Evolutionary conservation across 2,329 filamentous ascomycete genomes (phyloP), one percentile per base, ranked within the genome.

Genomic region (Neofusicoccum parvum): DNA sequence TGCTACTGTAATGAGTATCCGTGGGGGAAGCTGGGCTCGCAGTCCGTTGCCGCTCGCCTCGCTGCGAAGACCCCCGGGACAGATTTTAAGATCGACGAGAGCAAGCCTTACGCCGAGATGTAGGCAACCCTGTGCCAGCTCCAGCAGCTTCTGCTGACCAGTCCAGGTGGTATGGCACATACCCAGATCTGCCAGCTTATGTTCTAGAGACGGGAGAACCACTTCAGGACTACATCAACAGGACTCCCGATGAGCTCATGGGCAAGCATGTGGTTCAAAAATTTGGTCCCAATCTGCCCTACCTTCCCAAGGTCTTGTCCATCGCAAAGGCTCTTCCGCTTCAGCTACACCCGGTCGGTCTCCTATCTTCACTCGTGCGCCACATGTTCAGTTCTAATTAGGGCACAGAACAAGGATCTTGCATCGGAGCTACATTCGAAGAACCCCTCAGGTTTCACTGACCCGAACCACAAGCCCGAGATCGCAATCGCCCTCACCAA

Each of bases 381-480:
- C 3, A 4, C 32, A 34, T 43, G 2, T 17, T 71, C 59, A 72
- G 20, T 7, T 20, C 72, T 59, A 73, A 32, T 5, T 20, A 37
- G 7, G 23, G 1, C 23, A 1, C 20, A 78, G 37, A 86, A 92
- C 78, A 91, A 90, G 72, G 80, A 85, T 0, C 83, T 92, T 1
- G 85, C 90, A 0, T 78, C 82, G 9, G 82, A 87, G 70, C 82
- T 92, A 2, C 89, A 92, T 77, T 74, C 83, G 63, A 75, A 86
- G 68, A 82, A 92, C 63, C 89, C 90, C 0, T 76, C 86, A 2
- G 84, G 87, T 65, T 93, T 90, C 74, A 86, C 85, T 1, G 90
- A 94, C 69, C 79, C 85, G 2, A 93, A 93, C 74, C 90, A 93
- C 80, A 93, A 93, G 77, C 90, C 91, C 1, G 90, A 94, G 73